phyloP scores from a whole-genome alignment of 352 stramenopile genomes.

The Halophytophthora polymorphica region DNA sequence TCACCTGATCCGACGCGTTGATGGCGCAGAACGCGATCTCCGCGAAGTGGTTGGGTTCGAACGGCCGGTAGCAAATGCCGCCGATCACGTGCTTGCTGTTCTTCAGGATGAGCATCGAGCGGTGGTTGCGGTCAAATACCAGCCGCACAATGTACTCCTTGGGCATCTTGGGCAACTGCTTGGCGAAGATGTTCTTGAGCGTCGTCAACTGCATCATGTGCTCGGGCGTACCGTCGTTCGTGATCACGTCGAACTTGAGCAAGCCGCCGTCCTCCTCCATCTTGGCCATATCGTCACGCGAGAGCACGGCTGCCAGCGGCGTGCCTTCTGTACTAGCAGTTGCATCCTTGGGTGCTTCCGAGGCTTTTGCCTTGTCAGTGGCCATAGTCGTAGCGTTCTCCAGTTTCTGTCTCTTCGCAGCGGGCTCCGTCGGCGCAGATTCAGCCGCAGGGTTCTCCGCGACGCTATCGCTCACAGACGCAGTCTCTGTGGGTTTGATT shows the following conservation, averaged over 20 bases:
- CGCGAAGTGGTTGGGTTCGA: slow-evolving; percentile 94
- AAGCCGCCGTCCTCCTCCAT: slow-evolving; percentile 78
- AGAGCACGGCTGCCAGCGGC: slow-evolving; percentile 58
- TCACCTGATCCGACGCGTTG: slow-evolving; percentile 94
- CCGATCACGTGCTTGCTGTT: slow-evolving; percentile 93
- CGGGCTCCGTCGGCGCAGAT: slow-evolving; percentile 3
- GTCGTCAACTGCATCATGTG: slow-evolving; percentile 92
- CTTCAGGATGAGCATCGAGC: slow-evolving; percentile 92
- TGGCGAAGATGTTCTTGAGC: slow-evolving; percentile 97
- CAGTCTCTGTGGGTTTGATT: too few species aligned
- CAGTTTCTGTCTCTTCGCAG: slow-evolving; percentile 43
- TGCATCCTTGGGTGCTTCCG: not conserved
- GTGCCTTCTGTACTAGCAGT: slow-evolving; percentile 2
- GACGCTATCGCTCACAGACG: too few species aligned
- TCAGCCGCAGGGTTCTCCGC: not conserved
- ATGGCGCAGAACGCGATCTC: slow-evolving; percentile 99
- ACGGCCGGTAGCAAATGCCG: slow-evolving; percentile 97
- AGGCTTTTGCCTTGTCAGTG: slow-evolving; percentile 6
- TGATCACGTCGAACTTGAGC: slow-evolving; percentile 88
- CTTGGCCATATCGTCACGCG: slow-evolving; percentile 86
- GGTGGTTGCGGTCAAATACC: slow-evolving; percentile 96
- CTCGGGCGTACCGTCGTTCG: slow-evolving; percentile 86
- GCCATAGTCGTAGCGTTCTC: slow-evolving; percentile 5
- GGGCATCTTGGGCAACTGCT: slow-evolving; percentile 99
- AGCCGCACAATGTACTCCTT: slow-evolving; percentile 99